Percentiles rank a stretch among this genome's conserved stretches.
Conservation (phyloP, 2,329 filamentous ascomycete species). For the Xylaria sp. region DNA sequence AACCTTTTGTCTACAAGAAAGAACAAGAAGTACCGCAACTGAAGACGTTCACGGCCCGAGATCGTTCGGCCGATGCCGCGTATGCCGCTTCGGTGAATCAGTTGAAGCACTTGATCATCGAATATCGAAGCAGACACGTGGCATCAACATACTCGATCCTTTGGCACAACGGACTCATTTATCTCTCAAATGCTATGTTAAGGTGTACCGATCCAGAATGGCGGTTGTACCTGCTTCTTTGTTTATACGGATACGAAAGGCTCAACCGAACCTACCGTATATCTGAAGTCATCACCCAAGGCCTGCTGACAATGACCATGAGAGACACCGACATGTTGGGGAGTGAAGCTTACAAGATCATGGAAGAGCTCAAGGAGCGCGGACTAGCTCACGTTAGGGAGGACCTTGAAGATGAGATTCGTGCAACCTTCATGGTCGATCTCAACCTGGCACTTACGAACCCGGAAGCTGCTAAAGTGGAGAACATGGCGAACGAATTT, state of each 20-base stretch:
- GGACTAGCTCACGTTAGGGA: constrained; percentile 28
- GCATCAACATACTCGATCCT: constrained; percentile 46
- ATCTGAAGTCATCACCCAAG: constrained; percentile 42
- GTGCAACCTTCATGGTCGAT: constrained; percentile 47
- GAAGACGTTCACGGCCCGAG: constrained; percentile 41
- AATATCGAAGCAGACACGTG: constrained; percentile 43
- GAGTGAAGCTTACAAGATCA: constrained; percentile 39
- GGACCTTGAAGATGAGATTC: constrained; percentile 36
- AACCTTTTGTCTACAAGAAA: constrained; percentile 34
- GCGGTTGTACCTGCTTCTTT: constrained; percentile 46
- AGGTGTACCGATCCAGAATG: constrained; percentile 39
- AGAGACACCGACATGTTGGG: constrained; percentile 41
- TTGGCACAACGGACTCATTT: constrained; percentile 49
- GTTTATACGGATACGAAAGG: constrained; percentile 46
- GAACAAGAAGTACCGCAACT: constrained; percentile 17
- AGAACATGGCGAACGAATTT: constrained; percentile 43
- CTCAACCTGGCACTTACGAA: constrained; percentile 44
- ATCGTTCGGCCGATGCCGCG: constrained; percentile 40
- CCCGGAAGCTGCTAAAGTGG: constrained; percentile 42
- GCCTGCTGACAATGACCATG: constrained; percentile 46
- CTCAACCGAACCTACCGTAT: constrained; percentile 45
- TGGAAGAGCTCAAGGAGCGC: constrained; percentile 39
- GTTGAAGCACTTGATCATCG: constrained; percentile 46
- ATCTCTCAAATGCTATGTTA: constrained; percentile 47
- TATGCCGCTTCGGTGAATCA: constrained; percentile 46